A percentile compares a stretch with the other conserved stretches of the same genome.
Evolutionary conservation across 2,329 filamentous ascomycete species (phyloP).

Genomic region (Claviceps lovelessii): DNA sequence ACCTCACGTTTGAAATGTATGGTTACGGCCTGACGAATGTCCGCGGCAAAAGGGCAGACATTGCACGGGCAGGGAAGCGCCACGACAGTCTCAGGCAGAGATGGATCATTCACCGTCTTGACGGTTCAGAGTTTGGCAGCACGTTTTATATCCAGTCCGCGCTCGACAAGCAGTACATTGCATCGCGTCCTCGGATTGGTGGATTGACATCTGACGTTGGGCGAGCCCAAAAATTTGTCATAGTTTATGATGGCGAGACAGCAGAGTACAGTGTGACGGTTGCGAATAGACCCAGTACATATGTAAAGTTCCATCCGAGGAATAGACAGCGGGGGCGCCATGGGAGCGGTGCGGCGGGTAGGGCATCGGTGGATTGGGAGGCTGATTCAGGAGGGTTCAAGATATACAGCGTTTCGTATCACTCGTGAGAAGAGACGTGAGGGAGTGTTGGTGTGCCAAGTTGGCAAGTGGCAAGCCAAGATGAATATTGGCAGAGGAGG

Average conservation of each 20-base stretch:
- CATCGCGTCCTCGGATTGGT: slow-evolving; percentile 27
- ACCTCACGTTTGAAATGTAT: slow-evolving; percentile 31
- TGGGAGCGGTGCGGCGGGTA: too few species aligned
- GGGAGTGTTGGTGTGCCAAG: background rate
- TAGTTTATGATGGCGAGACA: slow-evolving; percentile 1
- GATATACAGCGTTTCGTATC: slow-evolving; percentile 6
- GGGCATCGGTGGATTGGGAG: background rate
- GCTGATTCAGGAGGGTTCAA: background rate
- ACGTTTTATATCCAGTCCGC: slow-evolving; percentile 13
- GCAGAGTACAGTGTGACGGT: slow-evolving; percentile 4
- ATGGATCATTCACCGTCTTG: slow-evolving; percentile 31
- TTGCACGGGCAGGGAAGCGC: slow-evolving; percentile 3
- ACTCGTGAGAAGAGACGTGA: background rate
- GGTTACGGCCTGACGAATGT: slow-evolving; percentile 24
- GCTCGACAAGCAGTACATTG: slow-evolving; percentile 12
- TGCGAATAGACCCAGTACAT: background rate
- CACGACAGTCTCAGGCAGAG: slow-evolving; percentile 30
- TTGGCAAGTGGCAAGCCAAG: too few species aligned
- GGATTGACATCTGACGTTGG: slow-evolving; percentile 4
- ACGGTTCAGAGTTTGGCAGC: slow-evolving; percentile 13
- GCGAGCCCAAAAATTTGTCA: slow-evolving; percentile 6
- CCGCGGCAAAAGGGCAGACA: slow-evolving; percentile 13
- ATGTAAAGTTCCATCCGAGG: background rate
- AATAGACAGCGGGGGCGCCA: background rate
- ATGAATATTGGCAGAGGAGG: too few species aligned